Percentiles rank a stretch among this genome's conserved stretches.
Conservation (phyloP, 2,329 filamentous ascomycete species). For the Cryphonectria carpinicola region DNA sequence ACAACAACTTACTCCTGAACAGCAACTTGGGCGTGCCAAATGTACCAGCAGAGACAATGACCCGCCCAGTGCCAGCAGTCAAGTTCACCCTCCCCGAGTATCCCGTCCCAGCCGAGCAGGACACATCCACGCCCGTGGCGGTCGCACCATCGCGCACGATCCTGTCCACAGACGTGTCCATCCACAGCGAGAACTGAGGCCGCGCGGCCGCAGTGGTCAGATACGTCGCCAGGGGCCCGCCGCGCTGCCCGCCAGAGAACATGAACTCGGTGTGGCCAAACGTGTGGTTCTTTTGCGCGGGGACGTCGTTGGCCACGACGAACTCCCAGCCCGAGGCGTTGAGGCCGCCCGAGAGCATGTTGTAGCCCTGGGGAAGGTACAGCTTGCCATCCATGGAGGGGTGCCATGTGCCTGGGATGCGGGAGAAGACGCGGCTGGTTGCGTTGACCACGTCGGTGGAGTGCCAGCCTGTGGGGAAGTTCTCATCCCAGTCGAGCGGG, state of each 20-base stretch:
- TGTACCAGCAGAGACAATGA: conserved; percentile 69
- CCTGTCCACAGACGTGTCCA: conserved; percentile 67
- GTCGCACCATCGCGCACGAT: conserved; percentile 66
- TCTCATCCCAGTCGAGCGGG: conserved; percentile 69
- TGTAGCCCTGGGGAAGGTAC: conserved; percentile 70
- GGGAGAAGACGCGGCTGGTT: conserved; percentile 64
- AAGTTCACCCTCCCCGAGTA: conserved; percentile 64
- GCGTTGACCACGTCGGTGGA: conserved; percentile 62
- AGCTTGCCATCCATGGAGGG: conserved; percentile 69
- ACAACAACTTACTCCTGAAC: conserved; percentile 54
- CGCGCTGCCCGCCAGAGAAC: conserved; percentile 67
- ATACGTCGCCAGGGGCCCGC: conserved; percentile 73
- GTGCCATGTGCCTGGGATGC: conserved; percentile 70
- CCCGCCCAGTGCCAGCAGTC: conserved; percentile 62
- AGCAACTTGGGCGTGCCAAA: conserved; percentile 74
- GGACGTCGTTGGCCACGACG: conserved; percentile 59
- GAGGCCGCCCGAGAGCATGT: conserved; percentile 64
- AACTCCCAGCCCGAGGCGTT: conserved; percentile 63
- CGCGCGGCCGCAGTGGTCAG: conserved; percentile 63
- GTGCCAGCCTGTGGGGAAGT: conserved; percentile 75
- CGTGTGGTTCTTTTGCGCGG: conserved; percentile 66
- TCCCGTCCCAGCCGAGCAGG: conserved; percentile 56
- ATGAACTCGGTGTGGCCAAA: conserved; percentile 69
- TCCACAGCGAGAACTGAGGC: conserved; percentile 68
- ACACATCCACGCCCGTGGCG: conserved; percentile 71